Conservation (phyloP, 768 basidiomycete species). For the Obba rivulosa region DNA sequence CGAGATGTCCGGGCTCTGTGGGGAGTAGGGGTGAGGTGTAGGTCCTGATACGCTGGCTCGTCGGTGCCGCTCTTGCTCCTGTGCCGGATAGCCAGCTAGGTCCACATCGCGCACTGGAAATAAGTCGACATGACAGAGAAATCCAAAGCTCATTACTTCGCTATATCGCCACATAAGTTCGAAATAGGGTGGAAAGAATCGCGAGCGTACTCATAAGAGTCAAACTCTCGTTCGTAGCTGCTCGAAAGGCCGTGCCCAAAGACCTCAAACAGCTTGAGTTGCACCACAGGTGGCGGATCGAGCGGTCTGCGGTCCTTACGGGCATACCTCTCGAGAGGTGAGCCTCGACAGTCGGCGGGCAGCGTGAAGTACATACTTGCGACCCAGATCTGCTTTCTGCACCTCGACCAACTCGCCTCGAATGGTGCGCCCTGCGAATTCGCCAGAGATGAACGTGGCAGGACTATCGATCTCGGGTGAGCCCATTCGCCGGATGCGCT, state of each 20-base stretch:
- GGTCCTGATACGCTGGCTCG: too few relatives aligned
- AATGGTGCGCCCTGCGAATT: not conserved
- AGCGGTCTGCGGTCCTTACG: constrained; percentile 8
- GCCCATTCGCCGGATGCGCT: too few relatives aligned
- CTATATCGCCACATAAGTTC: not conserved
- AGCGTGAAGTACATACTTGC: constrained; percentile 2
- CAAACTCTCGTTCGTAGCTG: constrained; percentile 12
- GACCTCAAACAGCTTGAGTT: not conserved
- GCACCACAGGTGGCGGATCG: not conserved
- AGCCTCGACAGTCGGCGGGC: not conserved
- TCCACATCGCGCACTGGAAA: constrained; percentile 50
- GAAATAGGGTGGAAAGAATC: not conserved
- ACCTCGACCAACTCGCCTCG: constrained; percentile 1
- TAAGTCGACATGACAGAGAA: constrained; percentile 74
- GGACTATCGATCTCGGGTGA: not conserved
- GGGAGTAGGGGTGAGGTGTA: too few relatives aligned
- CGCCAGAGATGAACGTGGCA: constrained; percentile 1
- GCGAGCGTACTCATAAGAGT: constrained; percentile 10
- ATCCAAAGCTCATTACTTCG: constrained; percentile 33
- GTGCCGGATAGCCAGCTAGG: too few relatives aligned
- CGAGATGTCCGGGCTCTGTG: too few relatives aligned
- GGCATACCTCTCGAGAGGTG: constrained; percentile 12
- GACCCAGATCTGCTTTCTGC: constrained; percentile 8
- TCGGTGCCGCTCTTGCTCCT: too few relatives aligned
- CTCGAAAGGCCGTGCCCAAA: not conserved